A percentile compares a stretch with the other conserved stretches of the same genome.
Conservation (phyloP, 73 alveolate genomes). For the Blepharisma japonicum region DNA sequence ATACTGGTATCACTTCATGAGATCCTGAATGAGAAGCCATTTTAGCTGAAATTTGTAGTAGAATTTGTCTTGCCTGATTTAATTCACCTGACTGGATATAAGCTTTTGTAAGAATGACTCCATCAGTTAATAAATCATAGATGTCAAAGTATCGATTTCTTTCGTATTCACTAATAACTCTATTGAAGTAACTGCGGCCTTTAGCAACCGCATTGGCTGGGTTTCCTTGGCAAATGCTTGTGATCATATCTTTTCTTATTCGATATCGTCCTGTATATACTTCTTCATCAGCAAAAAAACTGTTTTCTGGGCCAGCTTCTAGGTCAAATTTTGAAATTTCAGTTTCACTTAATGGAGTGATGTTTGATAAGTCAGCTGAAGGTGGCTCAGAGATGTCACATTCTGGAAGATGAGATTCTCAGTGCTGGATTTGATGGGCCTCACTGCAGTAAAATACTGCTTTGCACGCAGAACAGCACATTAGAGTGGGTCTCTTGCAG, state of each 20-base stretch:
- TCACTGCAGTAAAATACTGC: conserved; percentile 29
- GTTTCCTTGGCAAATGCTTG: background rate
- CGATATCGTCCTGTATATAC: background rate
- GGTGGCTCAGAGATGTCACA: conserved; percentile 21
- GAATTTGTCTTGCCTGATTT: conserved; percentile 27
- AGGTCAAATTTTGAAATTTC: background rate
- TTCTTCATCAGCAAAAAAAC: conserved; percentile 17
- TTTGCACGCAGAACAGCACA: conserved; percentile 20
- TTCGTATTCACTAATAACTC: conserved; percentile 22
- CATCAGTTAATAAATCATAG: conserved; percentile 11
- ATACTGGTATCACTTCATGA: background rate
- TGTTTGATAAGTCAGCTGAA: background rate
- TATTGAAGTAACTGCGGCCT: conserved; percentile 13
- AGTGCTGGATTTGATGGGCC: conserved; percentile 27
- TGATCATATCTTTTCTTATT: background rate
- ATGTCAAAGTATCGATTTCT: conserved; percentile 18
- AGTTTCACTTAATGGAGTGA: background rate
- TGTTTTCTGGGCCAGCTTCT: conserved; percentile 11
- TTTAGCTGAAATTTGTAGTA: background rate
- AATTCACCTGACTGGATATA: conserved; percentile 11
- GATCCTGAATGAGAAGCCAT: conserved; percentile 18
- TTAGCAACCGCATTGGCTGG: conserved; percentile 20
- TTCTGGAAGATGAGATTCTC: conserved; percentile 28
- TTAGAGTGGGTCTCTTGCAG: conserved; percentile 31
- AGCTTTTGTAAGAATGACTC: conserved; percentile 19